Conservation (phyloP, 805 yeast genomes). For the Myxozyma melibiosi region DNA sequence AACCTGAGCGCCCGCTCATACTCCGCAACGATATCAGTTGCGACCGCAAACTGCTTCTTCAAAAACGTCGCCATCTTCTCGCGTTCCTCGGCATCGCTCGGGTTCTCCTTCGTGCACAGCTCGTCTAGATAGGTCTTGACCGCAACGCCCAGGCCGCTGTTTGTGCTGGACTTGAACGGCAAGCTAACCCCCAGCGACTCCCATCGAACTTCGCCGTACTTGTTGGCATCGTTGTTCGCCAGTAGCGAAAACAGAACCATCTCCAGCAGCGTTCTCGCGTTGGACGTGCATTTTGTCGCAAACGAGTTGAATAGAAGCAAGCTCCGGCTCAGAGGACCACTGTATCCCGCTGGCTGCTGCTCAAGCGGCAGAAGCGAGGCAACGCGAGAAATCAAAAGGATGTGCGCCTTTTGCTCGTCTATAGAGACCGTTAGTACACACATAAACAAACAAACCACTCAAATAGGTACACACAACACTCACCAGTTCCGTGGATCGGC, state of each 20-base stretch:
- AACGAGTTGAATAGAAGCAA: conserved; percentile 69
- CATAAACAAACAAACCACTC: not conserved
- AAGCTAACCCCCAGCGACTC: conserved; percentile 50
- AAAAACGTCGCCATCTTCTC: conserved; percentile 25
- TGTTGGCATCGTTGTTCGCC: conserved; percentile 61
- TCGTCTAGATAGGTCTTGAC: conserved; percentile 57
- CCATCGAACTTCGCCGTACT: conserved; percentile 60
- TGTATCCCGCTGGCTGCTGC: conserved; percentile 58
- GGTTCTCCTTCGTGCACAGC: conserved; percentile 27
- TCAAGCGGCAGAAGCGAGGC: conserved; percentile 51
- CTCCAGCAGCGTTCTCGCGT: conserved; percentile 59
- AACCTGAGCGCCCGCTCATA: conserved; percentile 36
- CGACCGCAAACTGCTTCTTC: conserved; percentile 36
- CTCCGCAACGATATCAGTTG: conserved; percentile 36
- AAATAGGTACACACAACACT: not conserved
- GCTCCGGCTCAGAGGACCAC: conserved; percentile 71
- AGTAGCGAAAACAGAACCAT: conserved; percentile 54
- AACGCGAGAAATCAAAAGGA: conserved; percentile 53
- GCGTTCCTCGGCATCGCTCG: conserved; percentile 23
- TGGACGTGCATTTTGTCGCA: conserved; percentile 54
- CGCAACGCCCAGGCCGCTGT: conserved; percentile 64
- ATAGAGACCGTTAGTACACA: not conserved
- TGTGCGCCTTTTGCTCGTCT: conserved; percentile 41
- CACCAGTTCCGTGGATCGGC: conserved; percentile 41
- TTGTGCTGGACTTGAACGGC: conserved; percentile 67